phyloP scores from a whole-genome alignment of 352 stramenopile species.

The Phytophthora multivora region DNA sequence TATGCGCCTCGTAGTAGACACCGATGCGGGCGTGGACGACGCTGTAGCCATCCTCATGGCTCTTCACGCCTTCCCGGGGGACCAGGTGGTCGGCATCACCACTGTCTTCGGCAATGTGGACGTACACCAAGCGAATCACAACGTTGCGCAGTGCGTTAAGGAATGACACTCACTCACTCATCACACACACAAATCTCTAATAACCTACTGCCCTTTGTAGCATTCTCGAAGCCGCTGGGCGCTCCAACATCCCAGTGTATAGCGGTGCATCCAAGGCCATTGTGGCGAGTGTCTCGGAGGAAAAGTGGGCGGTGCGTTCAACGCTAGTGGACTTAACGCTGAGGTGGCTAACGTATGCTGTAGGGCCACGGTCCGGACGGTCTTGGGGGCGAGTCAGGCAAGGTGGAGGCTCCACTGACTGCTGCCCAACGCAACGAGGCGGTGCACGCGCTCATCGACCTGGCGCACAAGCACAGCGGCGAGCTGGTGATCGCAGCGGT shows the following conservation, averaged over 20 bases:
- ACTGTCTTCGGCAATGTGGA: constrained; percentile 88
- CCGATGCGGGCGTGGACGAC: constrained; percentile 83
- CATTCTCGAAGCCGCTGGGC: constrained; percentile 61
- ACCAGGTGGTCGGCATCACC: constrained; percentile 68
- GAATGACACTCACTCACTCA: neutral
- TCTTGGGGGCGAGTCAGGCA: constrained; percentile 59
- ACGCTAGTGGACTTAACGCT: neutral
- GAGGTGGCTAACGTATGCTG: neutral
- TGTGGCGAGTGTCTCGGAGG: constrained; percentile 62
- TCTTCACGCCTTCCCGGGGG: constrained; percentile 61
- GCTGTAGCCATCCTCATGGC: constrained; percentile 76
- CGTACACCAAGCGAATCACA: constrained; percentile 82
- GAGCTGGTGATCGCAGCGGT: constrained; percentile 81
- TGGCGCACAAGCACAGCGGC: constrained; percentile 56
- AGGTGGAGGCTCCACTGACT: constrained; percentile 33
- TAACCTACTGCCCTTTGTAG: constrained; percentile 29
- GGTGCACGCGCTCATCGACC: constrained; percentile 66
- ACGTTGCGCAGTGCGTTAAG: constrained; percentile 68
- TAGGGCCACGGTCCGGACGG: constrained; percentile 78
- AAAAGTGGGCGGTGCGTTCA: constrained; percentile 57
- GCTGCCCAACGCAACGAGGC: constrained; percentile 61
- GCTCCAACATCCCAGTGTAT: constrained; percentile 59
- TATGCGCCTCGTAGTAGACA: constrained; percentile 74
- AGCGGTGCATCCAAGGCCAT: constrained; percentile 73
- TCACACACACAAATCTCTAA: neutral